Evolutionary conservation across 257 asterid species (phyloP).

Genomic region (Linaria vulgaris): DNA sequence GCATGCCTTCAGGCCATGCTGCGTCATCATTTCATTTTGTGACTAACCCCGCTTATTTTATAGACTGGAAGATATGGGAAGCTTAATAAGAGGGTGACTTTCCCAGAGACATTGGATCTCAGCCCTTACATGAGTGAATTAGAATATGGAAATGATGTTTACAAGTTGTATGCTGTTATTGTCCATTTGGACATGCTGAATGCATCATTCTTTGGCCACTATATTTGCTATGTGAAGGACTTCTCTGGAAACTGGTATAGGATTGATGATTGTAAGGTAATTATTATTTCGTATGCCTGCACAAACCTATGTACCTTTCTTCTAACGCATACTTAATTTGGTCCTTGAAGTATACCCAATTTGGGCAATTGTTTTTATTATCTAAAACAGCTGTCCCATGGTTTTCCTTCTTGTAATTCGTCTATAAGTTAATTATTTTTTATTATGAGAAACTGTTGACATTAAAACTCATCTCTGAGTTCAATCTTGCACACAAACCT

Average conservation of each 20-base stretch:
- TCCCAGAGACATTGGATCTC: conserved; percentile 84
- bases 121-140: conserved; percentile 71
- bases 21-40: conserved; percentile 13
- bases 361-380: neutral
- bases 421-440: neutral
- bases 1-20: neutral
- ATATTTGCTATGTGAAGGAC: conserved; percentile 88
- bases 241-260: conserved; percentile 82
- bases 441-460: neutral
- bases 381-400: neutral
- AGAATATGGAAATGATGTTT: conserved; percentile 62
- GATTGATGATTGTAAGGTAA: conserved; percentile 93
- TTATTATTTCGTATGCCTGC: neutral
- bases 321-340: neutral
- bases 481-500: neutral
- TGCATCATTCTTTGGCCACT: conserved; percentile 97
- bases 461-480: neutral
- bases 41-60: conserved; percentile 26
- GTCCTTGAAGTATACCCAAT: neutral
- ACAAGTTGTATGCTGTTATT: conserved; percentile 92
- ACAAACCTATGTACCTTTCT: neutral
- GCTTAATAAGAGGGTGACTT: conserved; percentile 88
- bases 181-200: conserved; percentile 97
- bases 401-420: neutral
- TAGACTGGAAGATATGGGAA: conserved; percentile 99